Conservation (phyloP, 768 basidiomycete species). For the Hysterangium stoloniferum region DNA sequence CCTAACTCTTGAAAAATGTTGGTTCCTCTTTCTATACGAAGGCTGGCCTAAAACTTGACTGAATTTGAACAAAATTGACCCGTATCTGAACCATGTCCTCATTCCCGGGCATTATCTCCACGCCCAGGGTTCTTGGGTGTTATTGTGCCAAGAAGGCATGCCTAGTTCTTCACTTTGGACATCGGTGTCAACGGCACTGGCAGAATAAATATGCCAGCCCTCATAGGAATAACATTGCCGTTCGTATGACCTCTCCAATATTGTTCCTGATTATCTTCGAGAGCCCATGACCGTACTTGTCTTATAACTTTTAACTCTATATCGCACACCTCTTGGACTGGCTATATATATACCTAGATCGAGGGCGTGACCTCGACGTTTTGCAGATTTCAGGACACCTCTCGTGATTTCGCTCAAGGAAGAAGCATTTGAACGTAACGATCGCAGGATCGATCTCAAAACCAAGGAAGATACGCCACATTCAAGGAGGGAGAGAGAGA, state of each 20-base stretch:
- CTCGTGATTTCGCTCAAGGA: slow-evolving; percentile 35
- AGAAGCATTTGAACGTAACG: slow-evolving; percentile 31
- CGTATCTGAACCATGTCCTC: slow-evolving; percentile 48
- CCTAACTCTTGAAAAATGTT: slow-evolving; percentile 51
- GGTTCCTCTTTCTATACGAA: slow-evolving; percentile 14
- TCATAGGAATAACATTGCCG: slow-evolving; percentile 54
- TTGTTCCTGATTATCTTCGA: neutral
- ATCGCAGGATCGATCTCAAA: slow-evolving; percentile 23
- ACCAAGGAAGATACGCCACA: slow-evolving; percentile 15
- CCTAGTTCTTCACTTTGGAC: slow-evolving; percentile 44
- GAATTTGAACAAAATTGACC: slow-evolving; percentile 26
- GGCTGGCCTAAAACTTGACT: neutral
- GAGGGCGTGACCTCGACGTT: slow-evolving; percentile 40
- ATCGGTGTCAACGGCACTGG: slow-evolving; percentile 46
- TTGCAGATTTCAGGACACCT: slow-evolving; percentile 52
- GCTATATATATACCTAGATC: slow-evolving; percentile 32
- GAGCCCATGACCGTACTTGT: slow-evolving; percentile 40
- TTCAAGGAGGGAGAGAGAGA: slow-evolving; percentile 27
- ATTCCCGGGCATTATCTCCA: slow-evolving; percentile 40
- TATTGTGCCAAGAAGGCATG: slow-evolving; percentile 54
- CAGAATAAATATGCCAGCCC: no score
- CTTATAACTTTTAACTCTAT: neutral
- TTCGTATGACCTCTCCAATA: slow-evolving; percentile 24
- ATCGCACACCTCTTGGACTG: neutral
- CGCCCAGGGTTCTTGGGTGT: slow-evolving; percentile 32